Percentiles rank a stretch among this genome's conserved stretches.
These are phyloP conservation scores for Naganishia friedmannii DNA, from an alignment of 768 basidiomycete genomes.

Conservation along the genomic window DNA sequence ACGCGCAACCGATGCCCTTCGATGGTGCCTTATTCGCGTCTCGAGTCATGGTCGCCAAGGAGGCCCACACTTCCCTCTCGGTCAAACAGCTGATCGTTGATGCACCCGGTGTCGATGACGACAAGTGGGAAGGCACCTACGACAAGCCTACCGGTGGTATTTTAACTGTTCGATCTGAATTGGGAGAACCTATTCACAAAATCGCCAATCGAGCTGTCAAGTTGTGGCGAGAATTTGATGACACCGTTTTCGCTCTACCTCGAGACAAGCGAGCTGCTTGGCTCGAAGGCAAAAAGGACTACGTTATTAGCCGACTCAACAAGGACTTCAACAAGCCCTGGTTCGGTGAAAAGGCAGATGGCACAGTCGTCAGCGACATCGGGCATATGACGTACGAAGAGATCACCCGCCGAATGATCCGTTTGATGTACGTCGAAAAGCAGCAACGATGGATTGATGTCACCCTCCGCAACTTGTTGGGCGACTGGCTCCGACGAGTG, in stretches of 20 bases:
- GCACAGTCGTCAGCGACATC: slow-evolving; percentile 73
- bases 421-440: slow-evolving; percentile 89
- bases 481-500: slow-evolving; percentile 93
- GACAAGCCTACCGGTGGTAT: slow-evolving; percentile 90
- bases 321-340: slow-evolving; percentile 81
- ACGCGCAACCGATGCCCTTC: slow-evolving; percentile 92
- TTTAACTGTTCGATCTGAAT: slow-evolving; percentile 92
- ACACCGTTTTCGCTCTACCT: slow-evolving; percentile 88
- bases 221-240: slow-evolving; percentile 98
- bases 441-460: slow-evolving; percentile 90
- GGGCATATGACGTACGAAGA: slow-evolving; percentile 99
- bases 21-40: slow-evolving; percentile 95
- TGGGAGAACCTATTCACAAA: slow-evolving; percentile 99
- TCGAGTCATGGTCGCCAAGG: slow-evolving; percentile 98
- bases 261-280: slow-evolving; percentile 91
- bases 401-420: slow-evolving; percentile 81
- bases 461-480: slow-evolving; percentile 85
- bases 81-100: slow-evolving; percentile 97
- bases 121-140: slow-evolving; percentile 88
- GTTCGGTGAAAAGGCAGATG: slow-evolving; percentile 95
- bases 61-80: slow-evolving; percentile 87
- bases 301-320: slow-evolving; percentile 88
- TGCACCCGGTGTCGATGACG: slow-evolving; percentile 84
- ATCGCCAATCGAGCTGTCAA: slow-evolving; percentile 95
- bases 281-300: slow-evolving; percentile 80